Evolutionary conservation across 1,139 yeast genomes (phyloP).

Genomic region (Protomyces lactucae-debilis): DNA sequence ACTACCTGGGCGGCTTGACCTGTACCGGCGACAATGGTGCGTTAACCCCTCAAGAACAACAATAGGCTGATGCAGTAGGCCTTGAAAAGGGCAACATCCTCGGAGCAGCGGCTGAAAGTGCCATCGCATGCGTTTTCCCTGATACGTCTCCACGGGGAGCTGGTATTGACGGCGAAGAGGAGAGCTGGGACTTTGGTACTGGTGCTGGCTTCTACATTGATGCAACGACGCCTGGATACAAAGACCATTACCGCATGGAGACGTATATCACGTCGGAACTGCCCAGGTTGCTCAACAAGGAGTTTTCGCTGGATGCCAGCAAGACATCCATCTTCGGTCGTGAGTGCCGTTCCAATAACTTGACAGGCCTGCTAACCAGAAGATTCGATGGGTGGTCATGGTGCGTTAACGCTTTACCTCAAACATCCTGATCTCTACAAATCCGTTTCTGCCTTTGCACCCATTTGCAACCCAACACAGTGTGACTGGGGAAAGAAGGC

Average conservation of each 20-base stretch:
- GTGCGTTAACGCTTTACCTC: slow-evolving; percentile 76
- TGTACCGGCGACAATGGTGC: slow-evolving; percentile 88
- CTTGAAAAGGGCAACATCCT: slow-evolving; percentile 90
- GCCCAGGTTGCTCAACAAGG: slow-evolving; percentile 47
- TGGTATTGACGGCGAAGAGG: slow-evolving; percentile 74
- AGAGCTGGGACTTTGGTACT: slow-evolving; percentile 81
- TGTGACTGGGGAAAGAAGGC: slow-evolving; percentile 87
- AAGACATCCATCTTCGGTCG: slow-evolving; percentile 51
- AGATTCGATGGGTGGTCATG: slow-evolving; percentile 98
- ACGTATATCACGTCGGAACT: slow-evolving; percentile 74
- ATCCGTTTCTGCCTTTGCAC: slow-evolving; percentile 87
- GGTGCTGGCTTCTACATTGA: slow-evolving; percentile 95
- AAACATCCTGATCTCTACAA: slow-evolving; percentile 68
- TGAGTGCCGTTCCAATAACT: background rate
- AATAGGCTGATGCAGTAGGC: background rate
- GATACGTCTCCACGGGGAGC: slow-evolving; percentile 98
- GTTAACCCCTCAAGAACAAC: background rate
- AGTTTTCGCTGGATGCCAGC: slow-evolving; percentile 53
- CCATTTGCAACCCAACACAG: slow-evolving; percentile 71
- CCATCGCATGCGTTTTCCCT: slow-evolving; percentile 85
- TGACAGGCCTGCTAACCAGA: slow-evolving; percentile 50
- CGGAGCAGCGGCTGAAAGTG: slow-evolving; percentile 70
- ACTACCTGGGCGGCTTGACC: slow-evolving; percentile 83
- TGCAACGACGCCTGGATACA: slow-evolving; percentile 71
- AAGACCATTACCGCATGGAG: slow-evolving; percentile 74